Conservation (phyloP, 2,329 filamentous ascomycete species). For the Microdochium bolleyi region DNA sequence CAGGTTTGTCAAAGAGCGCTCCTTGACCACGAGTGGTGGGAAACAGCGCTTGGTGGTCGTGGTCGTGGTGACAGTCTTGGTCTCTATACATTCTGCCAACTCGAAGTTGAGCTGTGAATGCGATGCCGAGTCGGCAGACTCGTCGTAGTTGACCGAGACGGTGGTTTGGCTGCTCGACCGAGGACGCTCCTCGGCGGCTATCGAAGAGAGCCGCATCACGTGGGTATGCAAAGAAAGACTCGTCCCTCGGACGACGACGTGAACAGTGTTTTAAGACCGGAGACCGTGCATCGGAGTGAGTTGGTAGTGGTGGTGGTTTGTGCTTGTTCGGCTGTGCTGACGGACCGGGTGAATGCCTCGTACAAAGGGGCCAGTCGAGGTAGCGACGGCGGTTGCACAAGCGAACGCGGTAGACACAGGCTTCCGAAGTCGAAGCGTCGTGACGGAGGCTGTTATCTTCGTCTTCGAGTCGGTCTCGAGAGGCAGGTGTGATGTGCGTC, state of each 20-base stretch:
- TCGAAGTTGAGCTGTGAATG: slow-evolving; percentile 43
- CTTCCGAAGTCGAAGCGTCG: too few species aligned
- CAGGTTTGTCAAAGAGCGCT: slow-evolving; percentile 60
- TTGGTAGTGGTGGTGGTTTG: background rate
- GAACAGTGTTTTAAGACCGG: background rate
- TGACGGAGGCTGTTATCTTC: too few species aligned
- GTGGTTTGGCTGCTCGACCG: slow-evolving; percentile 28
- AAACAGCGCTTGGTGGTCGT: slow-evolving; percentile 82
- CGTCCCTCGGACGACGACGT: background rate
- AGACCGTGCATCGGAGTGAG: background rate
- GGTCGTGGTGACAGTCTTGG: slow-evolving; percentile 76
- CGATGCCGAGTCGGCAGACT: background rate
- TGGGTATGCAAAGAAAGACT: background rate
- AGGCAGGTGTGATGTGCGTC: too few species aligned
- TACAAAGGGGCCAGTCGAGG: background rate
- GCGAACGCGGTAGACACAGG: background rate
- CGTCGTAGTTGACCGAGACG: slow-evolving; percentile 35
- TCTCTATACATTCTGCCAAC: slow-evolving; percentile 58
- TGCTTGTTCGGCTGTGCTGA: background rate
- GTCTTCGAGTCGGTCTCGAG: too few species aligned
- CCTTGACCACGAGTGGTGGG: slow-evolving; percentile 73
- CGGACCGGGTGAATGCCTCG: background rate
- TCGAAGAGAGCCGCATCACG: background rate
- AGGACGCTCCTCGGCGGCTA: slow-evolving; percentile 14
- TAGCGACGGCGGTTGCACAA: background rate